Conservation (phyloP, 495 filamentous ascomycete species). For the Cudoniella acicularis region DNA sequence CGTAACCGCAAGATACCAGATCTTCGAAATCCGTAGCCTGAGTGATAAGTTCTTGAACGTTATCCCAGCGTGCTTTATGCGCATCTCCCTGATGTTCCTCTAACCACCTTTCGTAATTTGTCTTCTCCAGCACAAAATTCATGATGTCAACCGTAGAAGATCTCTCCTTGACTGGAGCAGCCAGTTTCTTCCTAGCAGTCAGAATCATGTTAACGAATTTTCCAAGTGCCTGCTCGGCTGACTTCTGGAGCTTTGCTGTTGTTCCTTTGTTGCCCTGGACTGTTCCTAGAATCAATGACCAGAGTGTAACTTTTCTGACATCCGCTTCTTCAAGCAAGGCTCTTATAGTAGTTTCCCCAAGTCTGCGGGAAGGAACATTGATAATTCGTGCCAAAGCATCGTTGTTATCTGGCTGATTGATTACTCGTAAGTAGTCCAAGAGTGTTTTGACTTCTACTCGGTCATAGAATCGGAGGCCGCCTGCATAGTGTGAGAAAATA, state of each 20-base stretch:
- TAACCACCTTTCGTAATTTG: slow-evolving; percentile 71
- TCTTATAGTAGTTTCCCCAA: slow-evolving; percentile 80
- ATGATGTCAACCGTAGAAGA: slow-evolving; percentile 67
- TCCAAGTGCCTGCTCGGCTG: slow-evolving; percentile 61
- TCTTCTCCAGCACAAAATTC: slow-evolving; percentile 66
- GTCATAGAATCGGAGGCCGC: slow-evolving; percentile 87
- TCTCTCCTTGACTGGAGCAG: slow-evolving; percentile 35
- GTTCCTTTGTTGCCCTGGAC: slow-evolving; percentile 65
- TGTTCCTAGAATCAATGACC: slow-evolving; percentile 65
- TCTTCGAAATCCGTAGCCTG: slow-evolving; percentile 70
- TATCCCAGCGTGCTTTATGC: slow-evolving; percentile 82
- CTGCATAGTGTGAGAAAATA: slow-evolving; percentile 19
- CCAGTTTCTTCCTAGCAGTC: slow-evolving; percentile 54
- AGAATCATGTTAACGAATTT: slow-evolving; percentile 61
- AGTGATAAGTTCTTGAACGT: slow-evolving; percentile 80
- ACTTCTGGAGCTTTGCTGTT: slow-evolving; percentile 64
- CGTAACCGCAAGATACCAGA: slow-evolving; percentile 29
- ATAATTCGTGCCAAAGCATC: slow-evolving; percentile 84
- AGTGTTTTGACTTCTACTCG: slow-evolving; percentile 84
- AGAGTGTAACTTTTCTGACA: slow-evolving; percentile 64
- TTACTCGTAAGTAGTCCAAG: slow-evolving; percentile 83
- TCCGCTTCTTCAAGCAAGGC: slow-evolving; percentile 70
- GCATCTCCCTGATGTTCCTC: slow-evolving; percentile 67
- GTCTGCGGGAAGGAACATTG: slow-evolving; percentile 75
- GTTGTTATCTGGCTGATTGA: slow-evolving; percentile 82